Base-by-base conservation (phyloP, 768 basidiomycete species). In the Podaxis carcinomalis region DNA sequence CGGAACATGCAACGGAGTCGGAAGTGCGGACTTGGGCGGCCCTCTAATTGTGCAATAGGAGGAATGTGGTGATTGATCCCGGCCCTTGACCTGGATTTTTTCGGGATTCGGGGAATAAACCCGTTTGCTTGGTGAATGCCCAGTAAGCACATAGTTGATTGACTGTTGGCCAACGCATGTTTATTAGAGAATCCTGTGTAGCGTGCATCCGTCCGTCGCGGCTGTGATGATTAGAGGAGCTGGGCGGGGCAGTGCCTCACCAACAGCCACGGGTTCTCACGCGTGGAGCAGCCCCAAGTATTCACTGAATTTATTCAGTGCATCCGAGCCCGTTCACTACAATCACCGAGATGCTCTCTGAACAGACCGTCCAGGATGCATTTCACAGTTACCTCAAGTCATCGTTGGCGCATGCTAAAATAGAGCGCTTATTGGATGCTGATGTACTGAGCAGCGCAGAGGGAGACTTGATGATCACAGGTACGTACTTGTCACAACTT, bases 351-450 rank as follows among this genome's bases (percentile, higher is more conserved):
- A 32, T 39, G 35, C 79, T 92, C 3, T 78, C 86, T 0, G 90
- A 92, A 68, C 70, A 82, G 56, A 80, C 82, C 55, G 79, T 92
- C 19, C 89, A 90, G 66, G 85, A 92, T 66, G 84, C 84, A 64
- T 94, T 94, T 69, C 92, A 93, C 73, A 83, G 82, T 68, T 94
- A 90, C 66, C 83, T 93, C 67, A 88, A 88, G 67, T 89, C 87
- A 1, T 90, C 90, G 0, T 74, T 94, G 10, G 80, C 89, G 0
- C 86, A 88, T 66, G 93, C 92, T 0, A 92, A 90, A 68, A 82
- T 79, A 0, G 93, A 95, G 71, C 75, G 77, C 2, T 77, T 95
- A 1, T 75, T 95, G 36, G 89, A 90, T 68, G 82, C 83, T 5
- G 86, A 91, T 44, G 71, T 91, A 1, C 76, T 94, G 4, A 87